Evolutionary conservation across 805 yeast genomes (phyloP).

Genomic region (Wickerhamiella shivajii): DNA sequence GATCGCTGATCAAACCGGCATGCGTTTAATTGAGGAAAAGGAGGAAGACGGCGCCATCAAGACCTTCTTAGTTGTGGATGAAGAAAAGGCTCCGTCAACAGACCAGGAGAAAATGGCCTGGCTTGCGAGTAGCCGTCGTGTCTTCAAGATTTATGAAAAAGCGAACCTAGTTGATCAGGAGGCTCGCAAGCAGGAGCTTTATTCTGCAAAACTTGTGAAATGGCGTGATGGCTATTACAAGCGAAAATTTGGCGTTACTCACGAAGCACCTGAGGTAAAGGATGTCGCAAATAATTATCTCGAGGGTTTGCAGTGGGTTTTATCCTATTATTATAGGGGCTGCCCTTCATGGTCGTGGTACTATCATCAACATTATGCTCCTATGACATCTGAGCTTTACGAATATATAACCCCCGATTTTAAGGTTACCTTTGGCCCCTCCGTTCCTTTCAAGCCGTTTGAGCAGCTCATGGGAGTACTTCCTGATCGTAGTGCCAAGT

Average conservation of each 20-base stretch:
- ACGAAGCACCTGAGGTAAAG: slow-evolving; percentile 41
- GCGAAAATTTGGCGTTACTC: slow-evolving; percentile 58
- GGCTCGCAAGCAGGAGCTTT: slow-evolving; percentile 41
- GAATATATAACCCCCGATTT: slow-evolving; percentile 40
- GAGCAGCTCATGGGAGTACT: slow-evolving; percentile 95
- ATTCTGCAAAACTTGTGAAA: slow-evolving; percentile 53
- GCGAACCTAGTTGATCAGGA: slow-evolving; percentile 24
- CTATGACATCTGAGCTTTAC: slow-evolving; percentile 83
- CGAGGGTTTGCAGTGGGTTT: slow-evolving; percentile 93
- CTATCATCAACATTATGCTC: slow-evolving; percentile 94
- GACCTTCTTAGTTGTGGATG: slow-evolving; percentile 23
- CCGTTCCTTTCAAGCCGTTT: slow-evolving; percentile 78
- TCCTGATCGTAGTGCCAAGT: slow-evolving; percentile 74
- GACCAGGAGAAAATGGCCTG: slow-evolving; percentile 30
- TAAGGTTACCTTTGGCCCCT: slow-evolving; percentile 46
- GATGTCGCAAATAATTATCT: slow-evolving; percentile 59
- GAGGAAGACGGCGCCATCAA: slow-evolving; percentile 6
- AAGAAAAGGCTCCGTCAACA: slow-evolving; percentile 61
- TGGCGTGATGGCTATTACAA: slow-evolving; percentile 85
- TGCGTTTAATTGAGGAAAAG: slow-evolving; percentile 14
- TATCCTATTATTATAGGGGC: slow-evolving; percentile 87
- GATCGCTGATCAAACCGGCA: slow-evolving; percentile 20
- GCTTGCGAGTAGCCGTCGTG: slow-evolving; percentile 10
- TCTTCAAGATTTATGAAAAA: slow-evolving; percentile 27
- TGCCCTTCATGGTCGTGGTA: slow-evolving; percentile 99